phyloP scores from a whole-genome alignment of 2,329 filamentous ascomycete species.

The Aspergillus eucalypticola region DNA sequence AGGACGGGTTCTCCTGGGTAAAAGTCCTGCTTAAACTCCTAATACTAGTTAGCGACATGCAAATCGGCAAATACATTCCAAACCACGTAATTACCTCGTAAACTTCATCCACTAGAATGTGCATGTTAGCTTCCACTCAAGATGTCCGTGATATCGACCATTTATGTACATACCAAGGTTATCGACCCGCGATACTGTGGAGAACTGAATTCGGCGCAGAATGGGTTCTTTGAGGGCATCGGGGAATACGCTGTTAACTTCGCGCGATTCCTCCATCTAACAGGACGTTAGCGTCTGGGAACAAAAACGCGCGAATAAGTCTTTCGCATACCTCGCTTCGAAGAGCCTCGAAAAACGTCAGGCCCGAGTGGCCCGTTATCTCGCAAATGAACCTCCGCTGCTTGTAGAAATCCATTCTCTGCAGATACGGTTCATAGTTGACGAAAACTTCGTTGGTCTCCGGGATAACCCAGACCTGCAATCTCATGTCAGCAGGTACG shows the following conservation, averaged over 20 bases:
- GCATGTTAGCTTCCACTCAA: constrained; percentile 26
- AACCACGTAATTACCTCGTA: constrained; percentile 44
- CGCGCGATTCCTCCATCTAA: constrained; percentile 75
- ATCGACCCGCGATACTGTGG: constrained; percentile 84
- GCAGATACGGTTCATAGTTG: constrained; percentile 84
- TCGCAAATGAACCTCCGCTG: constrained; percentile 94
- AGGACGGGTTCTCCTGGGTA: constrained; percentile 85
- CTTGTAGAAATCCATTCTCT: constrained; percentile 88
- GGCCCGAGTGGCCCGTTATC: constrained; percentile 86
- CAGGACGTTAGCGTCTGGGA: constrained; percentile 6
- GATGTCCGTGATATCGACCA: constrained; percentile 1
- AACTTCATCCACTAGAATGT: constrained; percentile 49
- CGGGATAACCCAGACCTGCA: constrained; percentile 84
- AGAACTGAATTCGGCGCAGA: constrained; percentile 86
- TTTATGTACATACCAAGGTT: constrained; percentile 59
- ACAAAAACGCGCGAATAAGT: background rate
- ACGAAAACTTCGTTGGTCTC: constrained; percentile 88
- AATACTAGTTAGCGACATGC: constrained; percentile 15
- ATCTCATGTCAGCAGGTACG: constrained; percentile 13
- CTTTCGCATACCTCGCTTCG: constrained; percentile 75
- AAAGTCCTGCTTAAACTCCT: constrained; percentile 83
- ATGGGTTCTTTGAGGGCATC: constrained; percentile 89
- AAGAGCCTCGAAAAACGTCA: constrained; percentile 90
- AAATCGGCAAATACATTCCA: background rate
- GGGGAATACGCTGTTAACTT: constrained; percentile 89